Evolutionary conservation across 228 moss, liverwort and hornwort genomes (phyloP).

Genomic region (Sphagnum fallax): DNA sequence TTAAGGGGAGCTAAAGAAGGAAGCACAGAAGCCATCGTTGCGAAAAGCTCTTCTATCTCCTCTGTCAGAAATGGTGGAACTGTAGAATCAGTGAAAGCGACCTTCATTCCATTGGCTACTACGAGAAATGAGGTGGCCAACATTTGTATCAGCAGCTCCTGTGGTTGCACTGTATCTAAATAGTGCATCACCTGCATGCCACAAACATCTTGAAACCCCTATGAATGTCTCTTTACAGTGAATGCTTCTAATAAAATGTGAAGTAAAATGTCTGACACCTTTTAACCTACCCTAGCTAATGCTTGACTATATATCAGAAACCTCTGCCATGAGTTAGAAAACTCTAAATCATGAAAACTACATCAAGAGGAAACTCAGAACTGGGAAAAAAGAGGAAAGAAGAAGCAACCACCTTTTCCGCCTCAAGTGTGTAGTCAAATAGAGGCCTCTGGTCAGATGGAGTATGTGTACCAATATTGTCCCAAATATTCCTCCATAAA

Average conservation of each 20-base stretch:
- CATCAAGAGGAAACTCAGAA: neutral
- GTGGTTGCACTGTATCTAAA: conserved; percentile 80
- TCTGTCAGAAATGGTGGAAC: conserved; percentile 39
- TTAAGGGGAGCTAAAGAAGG: conserved; percentile 44
- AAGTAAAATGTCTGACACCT: neutral
- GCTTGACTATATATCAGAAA: neutral
- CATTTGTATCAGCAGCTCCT: conserved; percentile 74
- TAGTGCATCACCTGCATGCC: conserved; percentile 73
- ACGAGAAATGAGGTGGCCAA: conserved; percentile 73
- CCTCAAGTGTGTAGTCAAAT: conserved; percentile 79
- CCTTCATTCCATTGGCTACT: conserved; percentile 55
- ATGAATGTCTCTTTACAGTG: too few species aligned
- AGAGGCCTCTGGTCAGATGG: conserved; percentile 73
- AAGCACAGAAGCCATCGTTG: conserved; percentile 58
- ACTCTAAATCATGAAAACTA: neutral
- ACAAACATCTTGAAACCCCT: too few species aligned
- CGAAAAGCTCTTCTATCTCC: conserved; percentile 61
- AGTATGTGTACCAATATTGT: conserved; percentile 52
- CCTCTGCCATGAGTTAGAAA: neutral
- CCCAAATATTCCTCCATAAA: conserved; percentile 65
- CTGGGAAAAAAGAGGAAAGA: too few species aligned
- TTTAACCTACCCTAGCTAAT: neutral
- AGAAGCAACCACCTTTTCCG: conserved; percentile 61
- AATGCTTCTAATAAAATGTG: neutral
- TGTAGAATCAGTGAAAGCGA: conserved; percentile 36